phyloP scores from a whole-genome alignment of 352 stramenopile genomes.

The Hyaloperonospora arabidopsidis region DNA sequence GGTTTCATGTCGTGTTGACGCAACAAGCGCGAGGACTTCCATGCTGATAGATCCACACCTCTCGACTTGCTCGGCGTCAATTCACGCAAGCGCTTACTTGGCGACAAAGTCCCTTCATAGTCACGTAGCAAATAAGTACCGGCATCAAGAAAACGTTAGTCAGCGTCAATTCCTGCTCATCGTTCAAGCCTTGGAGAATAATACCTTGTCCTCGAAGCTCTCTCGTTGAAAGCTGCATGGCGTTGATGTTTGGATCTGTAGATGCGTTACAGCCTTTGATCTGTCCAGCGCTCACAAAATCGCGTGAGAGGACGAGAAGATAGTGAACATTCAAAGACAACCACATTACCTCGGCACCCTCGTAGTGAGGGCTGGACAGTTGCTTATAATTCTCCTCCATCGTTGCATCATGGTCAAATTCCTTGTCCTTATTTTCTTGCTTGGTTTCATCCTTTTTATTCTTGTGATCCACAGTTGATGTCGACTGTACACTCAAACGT shows the following conservation, averaged over 20 bases:
- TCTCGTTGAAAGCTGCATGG: constrained; percentile 19
- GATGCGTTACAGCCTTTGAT: constrained; percentile 10
- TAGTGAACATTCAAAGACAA: not conserved
- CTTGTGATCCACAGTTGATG: constrained; percentile 16
- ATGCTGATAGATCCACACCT: constrained; percentile 10
- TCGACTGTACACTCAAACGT: constrained; percentile 43
- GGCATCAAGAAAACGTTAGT: constrained; percentile 4
- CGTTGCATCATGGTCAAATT: constrained; percentile 6
- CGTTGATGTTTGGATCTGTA: constrained; percentile 24
- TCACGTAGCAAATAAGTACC: not conserved
- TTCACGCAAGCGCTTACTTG: constrained; percentile 6
- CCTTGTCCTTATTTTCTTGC: constrained; percentile 15
- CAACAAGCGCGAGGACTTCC: constrained; percentile 31
- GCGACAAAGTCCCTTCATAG: constrained; percentile 11
- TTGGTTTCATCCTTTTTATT: constrained; percentile 14
- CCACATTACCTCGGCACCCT: constrained; percentile 16
- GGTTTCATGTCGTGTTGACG: constrained; percentile 22
- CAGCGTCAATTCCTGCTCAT: not conserved
- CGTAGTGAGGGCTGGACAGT: constrained; percentile 11
- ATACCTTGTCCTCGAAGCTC: constrained; percentile 17
- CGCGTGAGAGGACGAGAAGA: constrained; percentile 3
- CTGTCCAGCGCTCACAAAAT: constrained; percentile 7
- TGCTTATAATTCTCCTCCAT: constrained; percentile 20
- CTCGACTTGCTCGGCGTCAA: constrained; percentile 4
- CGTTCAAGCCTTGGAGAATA: not conserved